phyloP scores from a whole-genome alignment of 345 rosid species.

The Eucalyptus erythrocorys region DNA sequence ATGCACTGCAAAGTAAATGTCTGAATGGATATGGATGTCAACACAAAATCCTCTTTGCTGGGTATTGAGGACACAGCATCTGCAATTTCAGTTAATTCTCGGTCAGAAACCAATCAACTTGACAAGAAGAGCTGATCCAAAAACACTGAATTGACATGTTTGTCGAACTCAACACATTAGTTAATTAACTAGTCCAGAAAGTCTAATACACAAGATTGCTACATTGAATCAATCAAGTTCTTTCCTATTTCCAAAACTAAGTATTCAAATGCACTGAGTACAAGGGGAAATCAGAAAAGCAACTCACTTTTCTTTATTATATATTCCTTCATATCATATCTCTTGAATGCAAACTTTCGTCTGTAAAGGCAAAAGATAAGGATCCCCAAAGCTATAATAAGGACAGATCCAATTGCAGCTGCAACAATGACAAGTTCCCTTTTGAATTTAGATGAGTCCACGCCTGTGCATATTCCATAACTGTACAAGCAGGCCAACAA shows the following conservation, averaged over 20 bases:
- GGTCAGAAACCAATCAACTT: not conserved
- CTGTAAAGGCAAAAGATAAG: constrained; percentile 6
- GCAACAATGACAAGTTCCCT: constrained; percentile 20
- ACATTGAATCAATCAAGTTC: not conserved
- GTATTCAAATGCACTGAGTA: not conserved
- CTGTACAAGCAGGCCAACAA: constrained; percentile 16
- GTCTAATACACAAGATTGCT: not conserved
- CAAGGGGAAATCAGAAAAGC: not conserved
- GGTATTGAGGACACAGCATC: constrained; percentile 36
- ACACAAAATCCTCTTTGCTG: constrained; percentile 14
- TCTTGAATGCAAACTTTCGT: constrained; percentile 2
- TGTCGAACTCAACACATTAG: not conserved
- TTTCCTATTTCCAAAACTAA: not conserved
- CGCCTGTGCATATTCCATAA: constrained; percentile 11
- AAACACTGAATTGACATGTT: not conserved
- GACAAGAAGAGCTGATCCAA: not conserved
- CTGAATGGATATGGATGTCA: constrained; percentile 34
- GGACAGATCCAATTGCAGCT: constrained; percentile 18
- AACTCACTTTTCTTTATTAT: constrained; percentile 36
- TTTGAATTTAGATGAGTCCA: not conserved
- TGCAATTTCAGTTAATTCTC: constrained; percentile 9
- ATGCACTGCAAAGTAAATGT: constrained; percentile 24
- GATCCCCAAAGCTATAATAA: not conserved
- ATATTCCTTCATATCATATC: constrained; percentile 4
- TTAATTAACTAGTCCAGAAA: not conserved